These are phyloP conservation scores for Exophiala xenobiotica DNA, from an alignment of 2,329 filamentous ascomycete genomes.

Conservation along the genomic window DNA sequence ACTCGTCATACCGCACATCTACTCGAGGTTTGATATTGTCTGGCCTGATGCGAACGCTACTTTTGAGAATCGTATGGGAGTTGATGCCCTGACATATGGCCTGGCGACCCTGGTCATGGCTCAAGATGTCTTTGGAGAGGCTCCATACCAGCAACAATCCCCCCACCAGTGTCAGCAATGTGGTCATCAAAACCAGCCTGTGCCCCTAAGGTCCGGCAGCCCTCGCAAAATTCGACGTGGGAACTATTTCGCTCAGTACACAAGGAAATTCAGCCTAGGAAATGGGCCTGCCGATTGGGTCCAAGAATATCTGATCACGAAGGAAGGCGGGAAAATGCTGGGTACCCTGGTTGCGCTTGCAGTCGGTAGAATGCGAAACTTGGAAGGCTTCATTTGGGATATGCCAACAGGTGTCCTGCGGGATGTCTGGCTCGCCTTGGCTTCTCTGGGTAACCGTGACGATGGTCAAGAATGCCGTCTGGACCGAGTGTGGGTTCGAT, in stretches of 20 bases:
- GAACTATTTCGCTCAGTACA: slow-evolving; percentile 76
- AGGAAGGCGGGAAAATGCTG: slow-evolving; percentile 86
- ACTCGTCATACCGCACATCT: slow-evolving; percentile 74
- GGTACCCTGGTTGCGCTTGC: slow-evolving; percentile 76
- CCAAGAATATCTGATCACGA: slow-evolving; percentile 75
- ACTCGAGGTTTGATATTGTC: slow-evolving; percentile 82
- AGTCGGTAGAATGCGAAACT: slow-evolving; percentile 75
- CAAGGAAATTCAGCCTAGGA: slow-evolving; percentile 78
- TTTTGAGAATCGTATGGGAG: slow-evolving; percentile 66
- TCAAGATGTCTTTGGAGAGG: slow-evolving; percentile 59
- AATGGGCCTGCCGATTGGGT: slow-evolving; percentile 79
- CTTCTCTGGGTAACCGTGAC: slow-evolving; percentile 64
- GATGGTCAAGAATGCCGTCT: slow-evolving; percentile 64
- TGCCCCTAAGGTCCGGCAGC: slow-evolving; percentile 24
- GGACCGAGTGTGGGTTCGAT: slow-evolving; percentile 75
- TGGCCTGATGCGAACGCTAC: slow-evolving; percentile 73
- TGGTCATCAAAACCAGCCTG: slow-evolving; percentile 35
- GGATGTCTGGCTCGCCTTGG: slow-evolving; percentile 77
- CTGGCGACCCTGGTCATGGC: slow-evolving; percentile 76
- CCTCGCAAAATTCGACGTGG: slow-evolving; percentile 50
- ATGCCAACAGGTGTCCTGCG: slow-evolving; percentile 82
- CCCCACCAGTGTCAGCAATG: slow-evolving; percentile 30
- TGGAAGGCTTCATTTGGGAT: slow-evolving; percentile 83
- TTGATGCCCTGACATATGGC: slow-evolving; percentile 81
- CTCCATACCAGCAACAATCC: slow-evolving; percentile 40